A percentile compares a stretch with the other conserved stretches of the same genome.
Conservation (phyloP, 2,329 filamentous ascomycete genomes). For the Parafenestella ontariensis region DNA sequence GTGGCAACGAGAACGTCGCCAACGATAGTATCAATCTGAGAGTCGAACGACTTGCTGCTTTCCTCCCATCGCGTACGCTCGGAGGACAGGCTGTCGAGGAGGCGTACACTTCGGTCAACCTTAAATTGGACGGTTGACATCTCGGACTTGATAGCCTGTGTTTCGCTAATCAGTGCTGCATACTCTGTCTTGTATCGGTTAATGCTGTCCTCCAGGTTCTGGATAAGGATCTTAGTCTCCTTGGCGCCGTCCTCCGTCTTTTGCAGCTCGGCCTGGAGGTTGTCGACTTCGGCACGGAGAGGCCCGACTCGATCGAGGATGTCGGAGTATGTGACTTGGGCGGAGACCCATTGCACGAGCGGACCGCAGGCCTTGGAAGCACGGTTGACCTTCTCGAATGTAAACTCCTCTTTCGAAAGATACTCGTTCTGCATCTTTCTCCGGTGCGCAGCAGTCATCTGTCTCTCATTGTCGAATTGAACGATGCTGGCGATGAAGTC, state of each 20-base stretch:
- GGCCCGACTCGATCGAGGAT: slow-evolving; percentile 95
- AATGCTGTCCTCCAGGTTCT: slow-evolving; percentile 85
- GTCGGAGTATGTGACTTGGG: slow-evolving; percentile 97
- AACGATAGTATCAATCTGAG: slow-evolving; percentile 94
- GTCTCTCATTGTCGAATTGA: slow-evolving; percentile 92
- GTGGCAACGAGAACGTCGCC: slow-evolving; percentile 96
- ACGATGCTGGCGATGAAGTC: slow-evolving; percentile 99
- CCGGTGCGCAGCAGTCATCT: slow-evolving; percentile 86
- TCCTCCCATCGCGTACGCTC: slow-evolving; percentile 95
- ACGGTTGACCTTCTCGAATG: slow-evolving; percentile 93
- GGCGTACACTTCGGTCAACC: slow-evolving; percentile 91
- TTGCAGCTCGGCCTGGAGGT: slow-evolving; percentile 86
- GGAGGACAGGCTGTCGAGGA: slow-evolving; percentile 93
- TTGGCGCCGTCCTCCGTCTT: slow-evolving; percentile 93
- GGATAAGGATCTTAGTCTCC: slow-evolving; percentile 87
- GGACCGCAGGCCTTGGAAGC: slow-evolving; percentile 97
- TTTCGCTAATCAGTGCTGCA: slow-evolving; percentile 93
- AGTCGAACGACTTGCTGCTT: slow-evolving; percentile 97
- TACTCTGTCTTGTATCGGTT: slow-evolving; percentile 96
- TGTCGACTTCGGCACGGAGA: slow-evolving; percentile 84
- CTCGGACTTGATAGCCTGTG: slow-evolving; percentile 94
- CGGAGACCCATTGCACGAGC: slow-evolving; percentile 94
- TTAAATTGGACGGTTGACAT: slow-evolving; percentile 98
- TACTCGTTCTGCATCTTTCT: slow-evolving; percentile 93
- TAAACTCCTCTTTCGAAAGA: slow-evolving; percentile 92